Conservation (phyloP, 306 rosid genomes). For the Comarum palustre region DNA sequence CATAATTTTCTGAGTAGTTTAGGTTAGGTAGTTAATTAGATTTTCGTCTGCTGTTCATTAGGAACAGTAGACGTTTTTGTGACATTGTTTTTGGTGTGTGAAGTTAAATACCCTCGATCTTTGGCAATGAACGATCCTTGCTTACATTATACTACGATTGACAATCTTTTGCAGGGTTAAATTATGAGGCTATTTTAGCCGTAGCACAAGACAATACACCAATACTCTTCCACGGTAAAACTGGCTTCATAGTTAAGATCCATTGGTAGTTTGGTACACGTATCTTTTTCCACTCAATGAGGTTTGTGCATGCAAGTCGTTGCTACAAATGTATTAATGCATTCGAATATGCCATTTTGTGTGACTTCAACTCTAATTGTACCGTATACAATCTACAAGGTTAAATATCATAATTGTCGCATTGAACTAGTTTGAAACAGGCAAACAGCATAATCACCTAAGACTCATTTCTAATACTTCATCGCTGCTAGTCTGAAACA, state of each 20-base stretch:
- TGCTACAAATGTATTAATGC: not conserved
- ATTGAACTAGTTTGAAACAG: not conserved
- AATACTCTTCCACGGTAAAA: slow-evolving; percentile 29
- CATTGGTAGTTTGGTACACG: not conserved
- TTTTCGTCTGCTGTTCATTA: no score
- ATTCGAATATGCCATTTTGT: not conserved
- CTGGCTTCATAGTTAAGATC: not conserved
- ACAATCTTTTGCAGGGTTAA: no score
- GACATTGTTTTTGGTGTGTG: no score
- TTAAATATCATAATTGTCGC: not conserved
- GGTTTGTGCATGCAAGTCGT: slow-evolving; percentile 1
- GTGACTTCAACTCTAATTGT: not conserved
- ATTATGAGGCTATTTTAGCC: no score
- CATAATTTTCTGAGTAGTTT: no score
- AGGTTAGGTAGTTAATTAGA: no score
- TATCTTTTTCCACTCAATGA: not conserved
- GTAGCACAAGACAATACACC: slow-evolving; percentile 64
- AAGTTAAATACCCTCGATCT: no score
- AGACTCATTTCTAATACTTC: not conserved
- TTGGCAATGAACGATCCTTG: no score
- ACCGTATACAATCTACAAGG: not conserved
- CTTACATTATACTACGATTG: no score
- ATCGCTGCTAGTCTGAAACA: no score
- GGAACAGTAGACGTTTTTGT: no score
- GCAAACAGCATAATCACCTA: not conserved